A percentile compares a stretch with the other conserved stretches of the same genome.
phyloP scores from a whole-genome alignment of 2,329 filamentous ascomycete genomes.

The Cladosporium sphaerospermum region DNA sequence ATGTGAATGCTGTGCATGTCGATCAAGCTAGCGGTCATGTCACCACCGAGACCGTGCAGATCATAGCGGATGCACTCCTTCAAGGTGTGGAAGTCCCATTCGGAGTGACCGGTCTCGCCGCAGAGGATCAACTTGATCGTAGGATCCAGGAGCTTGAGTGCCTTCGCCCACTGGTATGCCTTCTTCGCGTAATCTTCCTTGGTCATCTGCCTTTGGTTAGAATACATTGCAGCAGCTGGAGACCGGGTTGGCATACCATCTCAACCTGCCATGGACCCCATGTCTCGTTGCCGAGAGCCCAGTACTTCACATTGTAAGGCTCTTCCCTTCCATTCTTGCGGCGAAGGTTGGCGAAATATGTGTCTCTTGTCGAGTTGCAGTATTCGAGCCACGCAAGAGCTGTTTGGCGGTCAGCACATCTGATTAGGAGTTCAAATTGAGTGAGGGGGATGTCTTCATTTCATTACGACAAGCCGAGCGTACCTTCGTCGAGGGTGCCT shows the following conservation, averaged over 20 bases:
- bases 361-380: conserved; percentile 72
- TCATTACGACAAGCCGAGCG: conserved; percentile 19
- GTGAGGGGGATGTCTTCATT: neutral
- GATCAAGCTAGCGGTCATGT: conserved; percentile 48
- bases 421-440: neutral
- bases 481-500: conserved; percentile 47
- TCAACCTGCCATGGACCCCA: conserved; percentile 64
- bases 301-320: conserved; percentile 79
- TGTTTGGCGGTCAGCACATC: conserved; percentile 20
- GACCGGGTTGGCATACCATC: conserved; percentile 12
- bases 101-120: conserved; percentile 61
- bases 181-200: conserved; percentile 64
- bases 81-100: conserved; percentile 69
- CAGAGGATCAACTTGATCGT: conserved; percentile 65
- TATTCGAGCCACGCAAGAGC: conserved; percentile 77
- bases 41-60: conserved; percentile 44
- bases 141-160: conserved; percentile 65
- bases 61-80: conserved; percentile 58
- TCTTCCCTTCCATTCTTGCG: conserved; percentile 67
- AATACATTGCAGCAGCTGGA: neutral
- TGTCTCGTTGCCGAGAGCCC: conserved; percentile 73
- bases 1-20: conserved; percentile 79
- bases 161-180: conserved; percentile 66
- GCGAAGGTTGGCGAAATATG: conserved; percentile 74
- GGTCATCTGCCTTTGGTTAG: conserved; percentile 48